Percentiles rank a stretch among this genome's conserved stretches.
phyloP scores from a whole-genome alignment of 208 protist species.

The Endotrypanum monterogeii region DNA sequence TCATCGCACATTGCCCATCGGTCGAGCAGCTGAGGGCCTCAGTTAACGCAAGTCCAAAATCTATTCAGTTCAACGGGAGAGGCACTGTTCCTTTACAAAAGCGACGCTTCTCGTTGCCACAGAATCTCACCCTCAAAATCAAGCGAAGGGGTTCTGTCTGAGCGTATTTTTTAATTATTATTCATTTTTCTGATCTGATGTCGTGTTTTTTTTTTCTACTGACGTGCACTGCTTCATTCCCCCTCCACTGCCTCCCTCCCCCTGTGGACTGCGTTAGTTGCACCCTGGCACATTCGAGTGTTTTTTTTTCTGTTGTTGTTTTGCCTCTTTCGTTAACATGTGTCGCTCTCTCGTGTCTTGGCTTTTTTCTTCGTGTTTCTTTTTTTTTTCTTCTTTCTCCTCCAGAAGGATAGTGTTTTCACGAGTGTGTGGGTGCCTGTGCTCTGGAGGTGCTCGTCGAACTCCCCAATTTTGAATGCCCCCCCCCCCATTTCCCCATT shows the following conservation, averaged over 20 bases:
- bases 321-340: too few species aligned
- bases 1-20: background rate
- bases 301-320: background rate
- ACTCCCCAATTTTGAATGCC: background rate
- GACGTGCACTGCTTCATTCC: background rate
- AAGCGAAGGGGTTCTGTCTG: background rate
- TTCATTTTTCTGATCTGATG: too few species aligned
- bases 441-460: background rate
- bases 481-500: conserved; percentile 2
- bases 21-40: conserved; percentile 3
- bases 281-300: background rate
- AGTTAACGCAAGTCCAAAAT: background rate
- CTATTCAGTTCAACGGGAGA: background rate
- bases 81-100: background rate
- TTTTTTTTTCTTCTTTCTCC: background rate
- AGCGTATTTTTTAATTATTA: background rate
- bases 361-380: background rate
- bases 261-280: background rate
- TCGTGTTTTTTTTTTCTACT: background rate
- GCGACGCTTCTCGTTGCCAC: background rate
- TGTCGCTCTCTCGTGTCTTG: background rate
- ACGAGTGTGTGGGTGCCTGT: background rate
- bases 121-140: conserved; percentile 1
- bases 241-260: conserved; percentile 11
- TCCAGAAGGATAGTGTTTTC: too few species aligned